phyloP scores from a whole-genome alignment of 2,329 filamentous ascomycete genomes.

The Aspergillus brunneoviolaceus region DNA sequence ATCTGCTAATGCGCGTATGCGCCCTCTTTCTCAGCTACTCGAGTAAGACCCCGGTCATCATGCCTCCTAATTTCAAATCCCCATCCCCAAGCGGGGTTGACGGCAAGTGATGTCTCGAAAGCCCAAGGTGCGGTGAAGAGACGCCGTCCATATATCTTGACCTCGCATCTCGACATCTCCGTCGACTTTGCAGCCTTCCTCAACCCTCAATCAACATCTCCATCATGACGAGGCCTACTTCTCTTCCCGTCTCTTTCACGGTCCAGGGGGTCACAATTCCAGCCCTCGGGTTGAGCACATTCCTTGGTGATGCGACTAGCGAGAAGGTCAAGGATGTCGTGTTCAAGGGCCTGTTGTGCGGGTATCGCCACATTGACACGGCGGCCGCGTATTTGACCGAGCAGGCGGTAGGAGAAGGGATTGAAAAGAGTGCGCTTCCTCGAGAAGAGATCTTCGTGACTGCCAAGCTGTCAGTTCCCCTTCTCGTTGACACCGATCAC shows the following conservation, averaged over 20 bases:
- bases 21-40: too few relatives aligned
- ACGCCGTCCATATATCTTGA: too few relatives aligned
- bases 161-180: too few relatives aligned
- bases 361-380: slow-evolving; percentile 10
- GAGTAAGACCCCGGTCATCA: too few relatives aligned
- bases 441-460: slow-evolving; percentile 1
- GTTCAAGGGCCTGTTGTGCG: background rate
- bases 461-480: background rate
- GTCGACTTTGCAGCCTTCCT: background rate
- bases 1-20: too few relatives aligned
- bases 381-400: slow-evolving; percentile 1
- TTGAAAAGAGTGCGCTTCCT: background rate
- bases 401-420: background rate
- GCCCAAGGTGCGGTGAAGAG: too few relatives aligned
- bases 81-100: too few relatives aligned
- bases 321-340: background rate
- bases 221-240: background rate
- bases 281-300: background rate
- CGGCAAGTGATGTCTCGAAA: too few relatives aligned
- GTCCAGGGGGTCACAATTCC: background rate
- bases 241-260: background rate
- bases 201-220: background rate
- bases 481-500: background rate
- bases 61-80: too few relatives aligned
- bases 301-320: background rate